Base-by-base conservation (phyloP, 2,329 filamentous ascomycete species). In the Pochonia chlamydosporia region DNA sequence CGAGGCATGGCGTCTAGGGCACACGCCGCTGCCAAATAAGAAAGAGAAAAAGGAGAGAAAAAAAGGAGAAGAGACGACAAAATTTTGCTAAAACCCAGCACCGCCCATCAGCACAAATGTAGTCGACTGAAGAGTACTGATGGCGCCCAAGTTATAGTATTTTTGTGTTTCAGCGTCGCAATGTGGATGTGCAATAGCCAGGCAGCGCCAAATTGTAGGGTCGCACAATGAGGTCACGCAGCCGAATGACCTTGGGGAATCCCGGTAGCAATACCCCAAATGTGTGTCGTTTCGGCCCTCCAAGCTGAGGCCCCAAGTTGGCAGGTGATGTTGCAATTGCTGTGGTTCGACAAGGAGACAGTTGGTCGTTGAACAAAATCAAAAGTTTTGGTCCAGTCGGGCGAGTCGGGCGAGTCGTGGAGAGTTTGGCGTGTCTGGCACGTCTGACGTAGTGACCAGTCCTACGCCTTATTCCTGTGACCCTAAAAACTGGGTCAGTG, bases 1-100 rank as follows among this genome's bases (percentile, higher is more conserved):
- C 50, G 50, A 52, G 56, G 49, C 61, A 62, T 60, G 16, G 44
- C 53, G 31, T 18, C 20, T 28, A 7, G 26, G 26, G 26, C 26
- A 13, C n/a, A n/a, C n/a, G n/a, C n/a, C n/a, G n/a, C n/a, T n/a
- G n/a, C n/a, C n/a, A n/a, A 36, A 30, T 16, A 6, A 28, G 26
- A 13, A 31, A 43, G 21, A 20, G 31, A 25, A 43, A 33, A 26
- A 20, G 14, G 9, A n/a, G 33, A 20, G 11, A 33, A 31, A 31
- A 21, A 43, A n/a, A 31, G 23, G 40, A 43, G 21, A 43, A 25
- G 11, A 20, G 9, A 11, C 28, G n/a, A n/a, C n/a, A n/a, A n/a
- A n/a, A n/a, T n/a, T n/a, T n/a, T n/a, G n/a, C n/a, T n/a, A n/a
- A n/a, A n/a, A n/a, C n/a, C n/a, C n/a, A n/a, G n/a, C n/a, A n/a